Conservation (phyloP, 352 stramenopile genomes). For the Phytophthora sp. region DNA sequence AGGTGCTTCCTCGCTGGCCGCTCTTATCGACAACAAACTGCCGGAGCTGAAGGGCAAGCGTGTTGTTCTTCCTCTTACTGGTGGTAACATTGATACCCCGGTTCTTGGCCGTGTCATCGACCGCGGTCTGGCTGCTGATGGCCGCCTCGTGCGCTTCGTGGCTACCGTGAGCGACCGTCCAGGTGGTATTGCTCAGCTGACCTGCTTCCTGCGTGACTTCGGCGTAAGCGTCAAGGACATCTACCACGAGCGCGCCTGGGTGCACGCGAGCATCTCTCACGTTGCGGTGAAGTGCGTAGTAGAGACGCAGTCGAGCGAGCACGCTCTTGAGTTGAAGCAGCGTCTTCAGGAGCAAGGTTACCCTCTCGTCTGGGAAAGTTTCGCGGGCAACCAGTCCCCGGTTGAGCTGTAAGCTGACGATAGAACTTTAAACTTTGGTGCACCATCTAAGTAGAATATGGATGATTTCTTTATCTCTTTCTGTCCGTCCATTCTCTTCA, state of each 20-base stretch:
- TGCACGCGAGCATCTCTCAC: slow-evolving; percentile 95
- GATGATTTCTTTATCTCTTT: slow-evolving; percentile 31
- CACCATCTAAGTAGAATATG: slow-evolving; percentile 37
- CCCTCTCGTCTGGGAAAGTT: slow-evolving; percentile 85
- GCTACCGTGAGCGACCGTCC: slow-evolving; percentile 96
- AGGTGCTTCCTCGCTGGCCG: slow-evolving; percentile 93
- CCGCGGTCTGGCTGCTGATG: slow-evolving; percentile 96
- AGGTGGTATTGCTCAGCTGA: slow-evolving; percentile 93
- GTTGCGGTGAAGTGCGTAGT: slow-evolving; percentile 97
- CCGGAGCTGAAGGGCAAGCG: slow-evolving; percentile 94
- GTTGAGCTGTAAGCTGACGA: slow-evolving; percentile 36
- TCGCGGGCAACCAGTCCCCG: slow-evolving; percentile 18
- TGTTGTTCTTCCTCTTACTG: slow-evolving; percentile 96
- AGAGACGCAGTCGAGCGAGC: slow-evolving; percentile 94
- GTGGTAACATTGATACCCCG: slow-evolving; percentile 98
- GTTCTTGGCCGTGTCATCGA: slow-evolving; percentile 96
- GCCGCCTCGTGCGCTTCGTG: slow-evolving; percentile 96
- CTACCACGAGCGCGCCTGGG: slow-evolving; percentile 97
- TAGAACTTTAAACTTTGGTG: slow-evolving; percentile 21
- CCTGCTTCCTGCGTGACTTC: slow-evolving; percentile 89
- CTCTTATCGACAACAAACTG: slow-evolving; percentile 94
- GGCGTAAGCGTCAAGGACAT: slow-evolving; percentile 97
- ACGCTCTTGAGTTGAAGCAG: slow-evolving; percentile 89
- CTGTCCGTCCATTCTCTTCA: slow-evolving; percentile 1
- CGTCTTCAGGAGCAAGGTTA: slow-evolving; percentile 88